Evolutionary conservation across 805 yeast species (phyloP), one percentile per base, ranked within the genome.

Genomic region (Kodamaea sagamina): DNA sequence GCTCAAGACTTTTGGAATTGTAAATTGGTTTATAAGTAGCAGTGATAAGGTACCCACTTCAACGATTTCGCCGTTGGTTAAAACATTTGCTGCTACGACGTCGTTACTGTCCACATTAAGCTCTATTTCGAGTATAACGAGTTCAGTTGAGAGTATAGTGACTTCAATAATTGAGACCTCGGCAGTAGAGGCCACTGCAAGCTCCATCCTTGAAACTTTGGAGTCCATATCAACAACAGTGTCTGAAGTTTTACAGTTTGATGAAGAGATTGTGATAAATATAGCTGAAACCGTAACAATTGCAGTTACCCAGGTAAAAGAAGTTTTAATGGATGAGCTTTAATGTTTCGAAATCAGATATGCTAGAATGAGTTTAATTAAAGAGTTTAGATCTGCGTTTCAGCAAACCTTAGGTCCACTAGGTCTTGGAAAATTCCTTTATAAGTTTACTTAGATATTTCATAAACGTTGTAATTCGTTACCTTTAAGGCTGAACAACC

Each of bases 1-100:
- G 6, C 58, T 73, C 44, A 72, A 68, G 52, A 46, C 65, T 2
- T 59, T 74, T 32, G 35, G 51, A 3, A 38, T 50, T 8, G 32
- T 47, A 13, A 43, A 31, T 28, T 50, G 53, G 53, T n/a, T 50
- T 4, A 32, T 46, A 26, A 18, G n/a, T n/a, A n/a, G 17, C 5
- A 29, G 19, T 15, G 18, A 29, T 9, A 17, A n/a, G 6, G 19
- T n/a, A 15, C 11, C 17, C 4, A 13, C 34, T 29, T 13, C 34
- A 9, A 15, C 15, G 5, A 3, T 29, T 16, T 29, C 34, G 11
- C 34, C 34, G 15, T n/a, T 29, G 6, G 19, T 29, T 13, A 13
- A 17, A 6, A 29, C 34, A 15, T 29, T 29, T 9, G 34, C 6
- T 15, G 34, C 34, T 10, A 29, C 34, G 17, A 11, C 34, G 7